These are phyloP conservation scores for Pezicula carpinea DNA, from an alignment of 2,329 filamentous ascomycete genomes.

Conservation along the genomic window DNA sequence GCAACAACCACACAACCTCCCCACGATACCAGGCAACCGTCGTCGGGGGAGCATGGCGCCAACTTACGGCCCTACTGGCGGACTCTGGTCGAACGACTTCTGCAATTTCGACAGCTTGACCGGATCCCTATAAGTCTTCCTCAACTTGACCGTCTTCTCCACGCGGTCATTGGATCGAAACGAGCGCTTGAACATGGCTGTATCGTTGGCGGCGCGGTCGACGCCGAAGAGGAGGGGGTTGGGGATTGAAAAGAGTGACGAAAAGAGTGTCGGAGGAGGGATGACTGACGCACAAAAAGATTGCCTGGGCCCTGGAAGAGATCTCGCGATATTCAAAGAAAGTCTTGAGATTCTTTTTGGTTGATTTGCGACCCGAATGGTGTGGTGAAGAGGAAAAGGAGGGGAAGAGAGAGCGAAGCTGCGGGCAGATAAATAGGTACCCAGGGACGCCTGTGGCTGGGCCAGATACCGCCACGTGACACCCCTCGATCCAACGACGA, in stretches of 20 bases:
- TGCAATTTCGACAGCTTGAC: constrained; percentile 81
- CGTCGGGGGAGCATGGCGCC: constrained; percentile 8
- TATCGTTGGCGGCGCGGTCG: constrained; percentile 15
- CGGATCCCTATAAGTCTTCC: constrained; percentile 73
- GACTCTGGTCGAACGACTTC: constrained; percentile 65
- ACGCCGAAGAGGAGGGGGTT: constrained; percentile 15
- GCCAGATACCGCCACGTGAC: too few relatives aligned
- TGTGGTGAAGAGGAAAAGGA: constrained; percentile 28
- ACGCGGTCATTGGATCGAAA: constrained; percentile 81
- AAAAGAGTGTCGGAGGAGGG: constrained; percentile 27
- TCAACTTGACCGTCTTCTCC: constrained; percentile 81
- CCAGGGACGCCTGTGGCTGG: background rate
- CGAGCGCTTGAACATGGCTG: constrained; percentile 87
- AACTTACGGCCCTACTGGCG: constrained; percentile 43
- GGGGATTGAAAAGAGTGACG: constrained; percentile 26
- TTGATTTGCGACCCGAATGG: constrained; percentile 30
- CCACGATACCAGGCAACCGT: constrained; percentile 14
- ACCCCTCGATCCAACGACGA: too few relatives aligned
- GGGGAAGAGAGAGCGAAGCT: constrained; percentile 2
- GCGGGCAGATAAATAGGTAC: background rate
- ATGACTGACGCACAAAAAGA: constrained; percentile 31
- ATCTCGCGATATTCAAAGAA: constrained; percentile 31
- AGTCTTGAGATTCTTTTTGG: constrained; percentile 30
- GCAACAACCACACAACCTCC: background rate
- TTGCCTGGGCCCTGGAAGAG: constrained; percentile 33